These are phyloP conservation scores for Mycena pura DNA, from an alignment of 768 basidiomycete genomes.

Conservation along the genomic window DNA sequence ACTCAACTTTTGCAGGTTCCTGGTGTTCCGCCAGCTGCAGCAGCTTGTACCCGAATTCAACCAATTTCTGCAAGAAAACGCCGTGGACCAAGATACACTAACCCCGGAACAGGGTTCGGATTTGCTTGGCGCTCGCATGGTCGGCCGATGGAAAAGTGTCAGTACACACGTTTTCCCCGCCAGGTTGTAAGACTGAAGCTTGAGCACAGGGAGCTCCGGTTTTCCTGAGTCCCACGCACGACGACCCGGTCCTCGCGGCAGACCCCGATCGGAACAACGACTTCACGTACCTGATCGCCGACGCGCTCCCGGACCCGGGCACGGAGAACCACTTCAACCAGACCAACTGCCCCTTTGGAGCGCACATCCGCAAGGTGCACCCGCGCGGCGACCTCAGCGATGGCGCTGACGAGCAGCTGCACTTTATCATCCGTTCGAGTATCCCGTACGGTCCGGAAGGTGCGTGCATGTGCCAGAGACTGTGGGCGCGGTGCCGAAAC, in stretches of 20 bases:
- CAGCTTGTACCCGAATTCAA: slow-evolving; percentile 42
- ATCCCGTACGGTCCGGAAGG: slow-evolving; percentile 41
- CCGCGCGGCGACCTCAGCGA: slow-evolving; percentile 33
- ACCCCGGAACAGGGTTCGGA: slow-evolving; percentile 33
- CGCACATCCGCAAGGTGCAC: slow-evolving; percentile 38
- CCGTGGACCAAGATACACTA: slow-evolving; percentile 22
- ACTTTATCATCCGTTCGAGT: slow-evolving; percentile 39
- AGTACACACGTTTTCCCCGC: neutral
- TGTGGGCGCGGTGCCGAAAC: neutral
- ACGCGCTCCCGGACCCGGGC: slow-evolving; percentile 16
- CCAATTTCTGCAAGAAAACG: slow-evolving; percentile 30
- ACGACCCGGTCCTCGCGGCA: slow-evolving; percentile 30
- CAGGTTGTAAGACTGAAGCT: neutral
- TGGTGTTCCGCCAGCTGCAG: slow-evolving; percentile 35
- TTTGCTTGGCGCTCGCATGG: slow-evolving; percentile 40
- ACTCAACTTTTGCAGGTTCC: slow-evolving; percentile 1
- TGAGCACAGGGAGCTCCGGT: slow-evolving; percentile 40
- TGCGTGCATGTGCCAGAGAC: neutral
- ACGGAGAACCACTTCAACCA: slow-evolving; percentile 28
- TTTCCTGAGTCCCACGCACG: slow-evolving; percentile 33
- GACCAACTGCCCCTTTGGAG: slow-evolving; percentile 38
- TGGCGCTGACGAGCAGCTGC: slow-evolving; percentile 20
- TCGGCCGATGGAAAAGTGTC: slow-evolving; percentile 43
- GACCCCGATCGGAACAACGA: slow-evolving; percentile 37
- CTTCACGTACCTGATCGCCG: slow-evolving; percentile 34